phyloP scores from a whole-genome alignment of 2,329 filamentous ascomycete species.

The Metarhizium anisopliae region DNA sequence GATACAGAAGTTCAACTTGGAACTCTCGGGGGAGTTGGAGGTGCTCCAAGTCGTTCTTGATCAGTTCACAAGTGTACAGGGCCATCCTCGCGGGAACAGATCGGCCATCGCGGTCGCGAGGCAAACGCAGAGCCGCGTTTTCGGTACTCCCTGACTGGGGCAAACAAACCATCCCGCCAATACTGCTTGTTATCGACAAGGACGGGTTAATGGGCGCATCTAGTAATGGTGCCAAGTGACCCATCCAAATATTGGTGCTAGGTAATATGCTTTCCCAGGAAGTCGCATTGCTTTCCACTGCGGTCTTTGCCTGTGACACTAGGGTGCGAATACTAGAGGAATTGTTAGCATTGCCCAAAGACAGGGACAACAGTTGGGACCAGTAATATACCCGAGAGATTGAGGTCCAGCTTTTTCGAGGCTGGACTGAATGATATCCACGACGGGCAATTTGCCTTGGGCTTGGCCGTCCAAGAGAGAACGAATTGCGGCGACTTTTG shows the following conservation, averaged over 20 bases:
- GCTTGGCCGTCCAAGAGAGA: conserved; percentile 35
- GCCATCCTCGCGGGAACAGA: conserved; percentile 69
- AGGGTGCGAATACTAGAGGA: conserved; percentile 40
- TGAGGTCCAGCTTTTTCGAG: conserved; percentile 38
- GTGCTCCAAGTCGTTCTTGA: conserved; percentile 34
- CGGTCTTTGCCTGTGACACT: conserved; percentile 33
- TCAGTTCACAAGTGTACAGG: conserved; percentile 55
- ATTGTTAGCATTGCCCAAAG: conserved; percentile 1
- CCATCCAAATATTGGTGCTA: conserved; percentile 53
- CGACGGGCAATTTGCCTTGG: conserved; percentile 33
- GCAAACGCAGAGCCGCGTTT: conserved; percentile 14
- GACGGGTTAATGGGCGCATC: conserved; percentile 46
- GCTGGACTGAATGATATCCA: conserved; percentile 46
- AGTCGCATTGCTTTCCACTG: conserved; percentile 17
- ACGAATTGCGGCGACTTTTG: conserved; percentile 33
- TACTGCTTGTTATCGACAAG: conserved; percentile 62
- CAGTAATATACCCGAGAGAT: conserved; percentile 39
- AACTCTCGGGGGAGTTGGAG: conserved; percentile 29
- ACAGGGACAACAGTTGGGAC: not conserved
- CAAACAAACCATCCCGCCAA: conserved; percentile 64
- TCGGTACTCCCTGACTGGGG: conserved; percentile 9
- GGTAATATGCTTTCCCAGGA: conserved; percentile 49
- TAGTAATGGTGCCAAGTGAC: conserved; percentile 49
- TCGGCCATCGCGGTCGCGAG: conserved; percentile 58
- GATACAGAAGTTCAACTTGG: conserved; percentile 41